Percentiles rank a stretch among this genome's conserved stretches.
Evolutionary conservation across 1,284 basidiomycete genomes (phyloP).

Genomic region (Bjerkandera adusta): DNA sequence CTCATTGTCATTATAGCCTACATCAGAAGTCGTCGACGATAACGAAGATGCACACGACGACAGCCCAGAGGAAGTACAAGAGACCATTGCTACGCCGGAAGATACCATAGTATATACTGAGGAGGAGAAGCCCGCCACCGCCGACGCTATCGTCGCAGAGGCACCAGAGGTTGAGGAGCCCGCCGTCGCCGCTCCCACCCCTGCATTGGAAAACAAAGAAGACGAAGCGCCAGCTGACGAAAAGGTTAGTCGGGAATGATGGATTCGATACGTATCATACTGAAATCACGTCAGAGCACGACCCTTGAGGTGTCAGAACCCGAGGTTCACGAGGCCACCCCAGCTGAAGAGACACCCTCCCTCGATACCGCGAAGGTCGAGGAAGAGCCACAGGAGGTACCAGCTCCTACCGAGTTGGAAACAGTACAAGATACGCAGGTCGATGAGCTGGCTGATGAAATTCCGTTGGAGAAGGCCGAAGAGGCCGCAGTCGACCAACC

Average conservation of each 20-base stretch:
- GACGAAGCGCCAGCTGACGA: not conserved
- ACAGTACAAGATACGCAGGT: not conserved
- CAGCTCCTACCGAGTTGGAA: not conserved
- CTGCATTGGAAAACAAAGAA: not conserved
- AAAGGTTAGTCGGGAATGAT: no score
- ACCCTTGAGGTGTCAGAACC: not conserved
- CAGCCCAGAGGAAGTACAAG: no score
- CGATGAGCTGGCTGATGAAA: not conserved
- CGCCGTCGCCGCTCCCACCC: not conserved
- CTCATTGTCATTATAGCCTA: no score
- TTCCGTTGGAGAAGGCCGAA: not conserved
- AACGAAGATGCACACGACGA: no score
- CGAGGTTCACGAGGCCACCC: not conserved
- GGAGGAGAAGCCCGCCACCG: no score
- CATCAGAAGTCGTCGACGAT: no score
- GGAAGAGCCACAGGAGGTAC: constrained; percentile 1
- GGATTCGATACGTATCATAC: no score
- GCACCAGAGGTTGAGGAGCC: not conserved
- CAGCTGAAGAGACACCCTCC: constrained; percentile 6
- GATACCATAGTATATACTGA: no score
- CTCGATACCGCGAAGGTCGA: constrained; percentile 1
- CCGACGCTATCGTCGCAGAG: no score
- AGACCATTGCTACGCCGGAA: no score
- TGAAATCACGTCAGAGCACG: not conserved
- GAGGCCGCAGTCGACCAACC: not conserved